phyloP scores from a whole-genome alignment of 129 eudicot species.

The Erigeron canadensis region DNA sequence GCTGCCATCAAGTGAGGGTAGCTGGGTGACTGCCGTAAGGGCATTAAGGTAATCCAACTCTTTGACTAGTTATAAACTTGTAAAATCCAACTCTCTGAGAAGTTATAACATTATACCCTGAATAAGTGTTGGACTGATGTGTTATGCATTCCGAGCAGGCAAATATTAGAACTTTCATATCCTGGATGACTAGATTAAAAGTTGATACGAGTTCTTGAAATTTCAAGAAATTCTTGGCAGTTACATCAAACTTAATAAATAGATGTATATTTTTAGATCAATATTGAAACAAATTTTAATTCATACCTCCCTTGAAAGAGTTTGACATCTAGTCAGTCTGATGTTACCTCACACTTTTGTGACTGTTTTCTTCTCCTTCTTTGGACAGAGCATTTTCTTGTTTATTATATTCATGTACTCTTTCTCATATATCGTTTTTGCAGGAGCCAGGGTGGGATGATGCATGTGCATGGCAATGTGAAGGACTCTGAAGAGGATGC shows the following conservation, averaged over 20 bases:
- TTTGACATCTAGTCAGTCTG: neutral
- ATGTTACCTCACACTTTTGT: neutral
- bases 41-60: constrained; percentile 65
- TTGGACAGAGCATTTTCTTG: too few species aligned
- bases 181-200: neutral
- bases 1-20: constrained; percentile 91
- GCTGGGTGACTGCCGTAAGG: constrained; percentile 88
- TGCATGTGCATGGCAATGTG: constrained; percentile 87
- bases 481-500: constrained; percentile 81
- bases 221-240: neutral
- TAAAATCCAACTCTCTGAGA: too few species aligned
- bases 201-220: neutral
- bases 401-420: neutral
- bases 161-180: neutral
- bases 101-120: neutral
- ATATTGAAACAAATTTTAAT: neutral
- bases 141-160: neutral
- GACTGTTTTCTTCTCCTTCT: neutral
- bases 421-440: constrained; percentile 6
- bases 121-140: neutral
- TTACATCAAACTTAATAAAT: neutral
- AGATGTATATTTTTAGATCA: neutral
- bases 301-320: neutral
- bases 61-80: constrained; percentile 1
- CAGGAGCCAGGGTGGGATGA: constrained; percentile 77